These are phyloP conservation scores for Rhodofomes roseus DNA, from an alignment of 1,284 basidiomycete genomes.

Conservation along the genomic window DNA sequence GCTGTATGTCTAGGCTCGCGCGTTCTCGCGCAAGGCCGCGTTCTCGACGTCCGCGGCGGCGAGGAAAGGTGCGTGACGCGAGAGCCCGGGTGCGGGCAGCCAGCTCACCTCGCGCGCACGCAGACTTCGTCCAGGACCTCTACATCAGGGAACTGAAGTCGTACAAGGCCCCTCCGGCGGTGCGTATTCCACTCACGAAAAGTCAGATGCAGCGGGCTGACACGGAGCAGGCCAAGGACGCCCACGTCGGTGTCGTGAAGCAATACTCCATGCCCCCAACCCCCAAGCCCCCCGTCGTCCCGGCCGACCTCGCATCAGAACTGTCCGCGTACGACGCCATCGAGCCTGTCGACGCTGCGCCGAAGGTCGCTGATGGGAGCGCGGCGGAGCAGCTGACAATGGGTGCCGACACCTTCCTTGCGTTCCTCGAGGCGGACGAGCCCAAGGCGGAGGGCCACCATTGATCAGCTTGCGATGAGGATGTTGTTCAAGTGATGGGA, in stretches of 20 bases:
- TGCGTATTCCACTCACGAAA: too few relatives aligned
- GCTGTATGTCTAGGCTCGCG: slow-evolving; percentile 38
- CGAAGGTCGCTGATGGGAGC: slow-evolving; percentile 24
- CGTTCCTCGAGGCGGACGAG: slow-evolving; percentile 55
- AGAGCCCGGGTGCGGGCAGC: slow-evolving; percentile 4
- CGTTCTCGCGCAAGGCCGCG: slow-evolving; percentile 38
- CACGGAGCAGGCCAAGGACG: slow-evolving; percentile 67
- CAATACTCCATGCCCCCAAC: slow-evolving; percentile 62
- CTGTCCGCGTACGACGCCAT: slow-evolving; percentile 76
- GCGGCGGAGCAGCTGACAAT: slow-evolving; percentile 31
- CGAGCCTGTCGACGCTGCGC: slow-evolving; percentile 57
- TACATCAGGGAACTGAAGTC: slow-evolving; percentile 89
- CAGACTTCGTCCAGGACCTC: slow-evolving; percentile 91
- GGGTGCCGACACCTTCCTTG: slow-evolving; percentile 57
- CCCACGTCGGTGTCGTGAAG: slow-evolving; percentile 80
- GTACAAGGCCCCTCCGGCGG: slow-evolving; percentile 71
- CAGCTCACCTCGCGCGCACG: background rate
- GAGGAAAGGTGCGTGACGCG: slow-evolving; percentile 60
- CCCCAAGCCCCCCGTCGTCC: slow-evolving; percentile 69
- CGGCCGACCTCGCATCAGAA: slow-evolving; percentile 78
- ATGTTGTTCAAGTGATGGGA: background rate
- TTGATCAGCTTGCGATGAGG: slow-evolving; percentile 21
- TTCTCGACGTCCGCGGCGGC: slow-evolving; percentile 63
- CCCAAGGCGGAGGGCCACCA: slow-evolving; percentile 56
- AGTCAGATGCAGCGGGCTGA: too few relatives aligned